Evolutionary conservation across 140 eudicot genomes (phyloP), one percentile per base, ranked within the genome.

Genomic region (Stevia rebaudiana): DNA sequence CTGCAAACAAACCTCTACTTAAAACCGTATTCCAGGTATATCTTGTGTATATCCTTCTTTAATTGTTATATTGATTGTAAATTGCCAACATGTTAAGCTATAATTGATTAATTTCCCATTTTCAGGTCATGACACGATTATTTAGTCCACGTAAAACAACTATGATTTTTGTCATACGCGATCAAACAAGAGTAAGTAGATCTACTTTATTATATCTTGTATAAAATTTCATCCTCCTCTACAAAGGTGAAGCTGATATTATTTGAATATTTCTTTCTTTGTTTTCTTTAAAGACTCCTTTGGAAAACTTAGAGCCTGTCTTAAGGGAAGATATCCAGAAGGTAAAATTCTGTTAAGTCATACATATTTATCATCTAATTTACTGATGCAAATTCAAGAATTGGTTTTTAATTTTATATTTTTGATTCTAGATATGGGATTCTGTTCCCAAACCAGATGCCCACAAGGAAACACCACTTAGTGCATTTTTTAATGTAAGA

Each of bases 61-160:
- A 63, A 48, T 33, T 46, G 52, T 35, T 39, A 63, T 53, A 24
- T 41, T 4, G 39, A 48, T 11, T 54, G 49, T 8, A 53, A 37
- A 39, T 55, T 51, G 0, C 61, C 63, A 43, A 61, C 43, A 69
- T 76, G 59, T 43, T 71, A 21, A 49, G 48, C 63, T 50, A 30
- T 43, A 39, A 42, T 68, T n/a, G n/a, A n/a, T n/a, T n/a, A n/a
- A n/a, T n/a, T n/a, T 52, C 47, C 28, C 56, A 43, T 30, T 65
- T 63, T 48, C 58, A 89, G 97, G 97, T 86, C 60, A 89, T 89
- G 97, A 86, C 88, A 83, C 85, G 97, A 53, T 76, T 89, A 71
- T 89, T 89, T 74, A 89, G 94, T 67, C 97, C 97, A 35, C 97
- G 97, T 51, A 89, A 89, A 80, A 89, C 97, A 46, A 89, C 97